phyloP scores from a whole-genome alignment of 169 alveolate genomes.

The Perkinsus chesapeaki region DNA sequence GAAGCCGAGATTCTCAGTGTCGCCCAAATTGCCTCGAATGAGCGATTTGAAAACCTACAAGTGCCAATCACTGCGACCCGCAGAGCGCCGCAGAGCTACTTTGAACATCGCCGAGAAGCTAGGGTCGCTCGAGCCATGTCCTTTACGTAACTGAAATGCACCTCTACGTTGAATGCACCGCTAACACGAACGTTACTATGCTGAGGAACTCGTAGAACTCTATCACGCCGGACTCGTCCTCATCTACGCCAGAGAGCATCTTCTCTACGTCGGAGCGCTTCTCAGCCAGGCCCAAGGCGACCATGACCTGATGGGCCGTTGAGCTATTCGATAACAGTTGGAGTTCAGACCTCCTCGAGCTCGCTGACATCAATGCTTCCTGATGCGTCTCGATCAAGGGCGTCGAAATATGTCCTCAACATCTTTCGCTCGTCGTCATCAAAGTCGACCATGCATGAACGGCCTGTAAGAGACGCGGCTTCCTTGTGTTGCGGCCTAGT shows the following conservation, averaged over 20 bases:
- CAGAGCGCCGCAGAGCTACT: background rate
- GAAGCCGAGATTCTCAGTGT: background rate
- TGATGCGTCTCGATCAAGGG: background rate
- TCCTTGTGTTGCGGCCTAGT: no score
- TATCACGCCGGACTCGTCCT: background rate
- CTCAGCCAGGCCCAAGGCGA: background rate
- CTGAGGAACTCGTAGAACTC: background rate
- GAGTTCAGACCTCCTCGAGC: background rate
- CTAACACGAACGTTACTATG: background rate
- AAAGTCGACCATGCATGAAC: background rate
- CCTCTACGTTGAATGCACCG: background rate
- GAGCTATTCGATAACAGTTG: background rate
- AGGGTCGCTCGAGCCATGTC: background rate
- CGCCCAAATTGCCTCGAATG: background rate
- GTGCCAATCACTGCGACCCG: no score
- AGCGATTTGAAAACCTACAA: background rate
- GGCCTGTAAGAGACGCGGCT: no score
- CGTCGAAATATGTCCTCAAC: background rate
- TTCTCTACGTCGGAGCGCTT: background rate
- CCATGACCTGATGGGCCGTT: background rate
- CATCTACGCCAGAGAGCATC: background rate
- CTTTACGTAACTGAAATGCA: background rate
- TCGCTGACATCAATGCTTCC: background rate
- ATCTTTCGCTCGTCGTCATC: background rate
- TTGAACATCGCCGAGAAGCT: background rate